These are phyloP conservation scores for Cystobasidium slooffiae DNA, from an alignment of 1,284 basidiomycete genomes.

Conservation along the genomic window DNA sequence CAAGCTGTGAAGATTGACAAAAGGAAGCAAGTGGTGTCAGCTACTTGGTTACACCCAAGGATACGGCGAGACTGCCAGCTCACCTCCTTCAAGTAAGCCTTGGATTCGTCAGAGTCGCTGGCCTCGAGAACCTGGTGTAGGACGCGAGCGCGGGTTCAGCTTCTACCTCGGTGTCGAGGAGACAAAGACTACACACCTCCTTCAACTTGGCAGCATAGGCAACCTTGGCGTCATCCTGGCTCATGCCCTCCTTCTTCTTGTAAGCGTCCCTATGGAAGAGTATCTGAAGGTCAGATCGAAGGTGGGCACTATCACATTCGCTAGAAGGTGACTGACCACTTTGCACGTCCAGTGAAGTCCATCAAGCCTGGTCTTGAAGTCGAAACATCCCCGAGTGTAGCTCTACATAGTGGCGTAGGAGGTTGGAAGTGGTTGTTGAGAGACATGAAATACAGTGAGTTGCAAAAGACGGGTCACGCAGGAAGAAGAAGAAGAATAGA, in stretches of 20 bases:
- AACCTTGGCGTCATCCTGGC: constrained; percentile 71
- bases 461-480: neutral
- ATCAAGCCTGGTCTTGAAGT: constrained; percentile 70
- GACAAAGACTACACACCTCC: constrained; percentile 62
- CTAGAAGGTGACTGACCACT: constrained; percentile 66
- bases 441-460: neutral
- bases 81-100: constrained; percentile 49
- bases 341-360: constrained; percentile 79
- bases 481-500: neutral
- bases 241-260: constrained; percentile 71
- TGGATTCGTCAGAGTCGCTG: constrained; percentile 45
- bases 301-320: neutral
- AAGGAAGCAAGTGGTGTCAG: neutral
- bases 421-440: constrained; percentile 6
- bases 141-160: neutral
- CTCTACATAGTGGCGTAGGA: constrained; percentile 57
- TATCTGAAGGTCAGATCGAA: neutral
- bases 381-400: constrained; percentile 73
- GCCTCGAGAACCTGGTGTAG: constrained; percentile 47
- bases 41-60: neutral
- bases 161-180: no score
- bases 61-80: neutral
- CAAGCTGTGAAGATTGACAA: constrained; percentile 14
- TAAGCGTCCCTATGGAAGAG: constrained; percentile 73
- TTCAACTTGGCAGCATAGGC: constrained; percentile 76